Conservation (phyloP, 1,284 basidiomycete species). For the Cutaneotrichosporon sp. region DNA sequence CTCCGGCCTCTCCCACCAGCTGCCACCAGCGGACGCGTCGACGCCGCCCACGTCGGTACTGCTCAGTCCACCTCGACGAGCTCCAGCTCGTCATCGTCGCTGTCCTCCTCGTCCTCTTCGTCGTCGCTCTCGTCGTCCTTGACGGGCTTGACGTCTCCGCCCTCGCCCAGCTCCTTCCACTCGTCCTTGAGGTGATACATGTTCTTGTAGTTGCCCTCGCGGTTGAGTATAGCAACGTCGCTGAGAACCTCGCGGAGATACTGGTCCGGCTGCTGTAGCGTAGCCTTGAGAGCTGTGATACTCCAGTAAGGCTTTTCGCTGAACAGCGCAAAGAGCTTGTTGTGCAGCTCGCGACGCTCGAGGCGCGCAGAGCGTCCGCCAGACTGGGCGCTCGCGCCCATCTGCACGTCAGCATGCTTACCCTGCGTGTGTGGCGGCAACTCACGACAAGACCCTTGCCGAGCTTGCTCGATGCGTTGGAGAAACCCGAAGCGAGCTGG, state of each 20-base stretch:
- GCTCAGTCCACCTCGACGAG: conserved; percentile 13
- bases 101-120: conserved; percentile 10
- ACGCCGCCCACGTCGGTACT: not conserved
- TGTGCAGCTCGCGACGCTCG: conserved; percentile 76
- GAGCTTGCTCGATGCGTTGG: conserved; percentile 31
- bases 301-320: conserved; percentile 74
- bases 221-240: conserved; percentile 75
- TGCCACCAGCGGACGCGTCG: not conserved
- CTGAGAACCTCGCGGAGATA: conserved; percentile 82
- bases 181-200: conserved; percentile 45
- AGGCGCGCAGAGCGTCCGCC: conserved; percentile 80
- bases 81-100: conserved; percentile 25
- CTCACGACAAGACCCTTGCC: conserved; percentile 38
- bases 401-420: no score
- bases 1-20: no score
- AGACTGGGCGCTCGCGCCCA: conserved; percentile 25
- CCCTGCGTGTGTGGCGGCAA: no score
- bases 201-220: conserved; percentile 60
- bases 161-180: conserved; percentile 22
- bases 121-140: conserved; percentile 9
- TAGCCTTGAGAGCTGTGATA: conserved; percentile 70
- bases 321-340: conserved; percentile 76
- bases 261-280: conserved; percentile 82
- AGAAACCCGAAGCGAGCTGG: conserved; percentile 36
- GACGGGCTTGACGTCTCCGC: conserved; percentile 4